Base-by-base conservation (phyloP, 164 flowering plant species). In the Paratinospora sagittata region DNA sequence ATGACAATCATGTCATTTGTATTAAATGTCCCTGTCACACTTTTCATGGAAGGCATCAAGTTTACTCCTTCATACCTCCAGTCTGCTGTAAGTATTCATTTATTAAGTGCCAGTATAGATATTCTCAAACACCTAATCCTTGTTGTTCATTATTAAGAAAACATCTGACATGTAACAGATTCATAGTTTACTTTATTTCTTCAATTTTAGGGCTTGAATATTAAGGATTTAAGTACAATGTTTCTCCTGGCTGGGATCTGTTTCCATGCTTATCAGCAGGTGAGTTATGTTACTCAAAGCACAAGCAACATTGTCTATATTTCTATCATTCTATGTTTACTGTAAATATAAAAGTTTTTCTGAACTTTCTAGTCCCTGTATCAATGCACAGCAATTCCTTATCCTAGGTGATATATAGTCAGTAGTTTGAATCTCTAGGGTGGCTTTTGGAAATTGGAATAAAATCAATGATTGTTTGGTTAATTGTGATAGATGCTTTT, bases 181-280 rank as follows among this genome's bases (percentile, higher is more conserved):
- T 70, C 33, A 33, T 23, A 2, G 33, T 23, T 69, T 57, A 8
- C 49, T 60, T 69, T 45, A 4, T 57, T 12, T 34, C n/a, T 17
- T 16, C 23, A 13, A 62, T 71, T 27, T 67, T 21, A 93, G 97
- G 97, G 97, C 41, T 73, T 96, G 83, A 85, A 90, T 85, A 81
- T 89, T 41, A 78, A 72, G 57, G 82, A 91, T 75, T 17, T 96
- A 6, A 84, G 79, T 73, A 70, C 61, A 21, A 86, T 86, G 82
- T 83, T 95, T 69, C 80, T 96, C 70, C 3, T 93, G 12, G 96
- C 98, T 71, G 96, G 92, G 24, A 84, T 96, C 55, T 93, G 96
- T 82, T 96, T 90, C 87, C 98, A 96, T 81, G 98, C 98, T 47
- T 96, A 93, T 80, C 99, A 96, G 82, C 99, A 96, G 92, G 98